Conservation (phyloP, 495 filamentous ascomycete genomes). For the Parachaetomium inaequale region DNA sequence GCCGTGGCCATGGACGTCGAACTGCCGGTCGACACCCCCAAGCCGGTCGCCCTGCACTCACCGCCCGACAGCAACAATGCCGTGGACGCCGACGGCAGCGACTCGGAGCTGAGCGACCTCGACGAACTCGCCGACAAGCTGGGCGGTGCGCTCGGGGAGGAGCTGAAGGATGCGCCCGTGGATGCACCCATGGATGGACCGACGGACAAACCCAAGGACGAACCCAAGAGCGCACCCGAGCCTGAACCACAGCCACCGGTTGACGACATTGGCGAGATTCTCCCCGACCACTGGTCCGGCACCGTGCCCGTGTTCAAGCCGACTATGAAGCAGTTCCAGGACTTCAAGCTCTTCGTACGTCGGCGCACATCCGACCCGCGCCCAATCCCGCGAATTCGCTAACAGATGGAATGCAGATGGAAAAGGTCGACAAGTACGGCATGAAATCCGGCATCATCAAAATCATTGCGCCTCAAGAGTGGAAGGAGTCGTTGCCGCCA, state of each 20-base stretch:
- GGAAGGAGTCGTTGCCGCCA: slow-evolving; percentile 72
- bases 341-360: slow-evolving; percentile 77
- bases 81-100: slow-evolving; percentile 48
- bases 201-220: background rate
- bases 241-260: slow-evolving; percentile 29
- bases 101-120: slow-evolving; percentile 56
- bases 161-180: background rate
- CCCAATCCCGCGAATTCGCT: slow-evolving; percentile 9
- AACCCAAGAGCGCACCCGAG: slow-evolving; percentile 12
- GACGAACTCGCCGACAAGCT: slow-evolving; percentile 42
- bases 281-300: slow-evolving; percentile 86
- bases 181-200: background rate
- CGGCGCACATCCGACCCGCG: background rate
- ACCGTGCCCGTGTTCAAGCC: slow-evolving; percentile 93
- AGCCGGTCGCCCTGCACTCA: slow-evolving; percentile 45
- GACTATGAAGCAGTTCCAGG: slow-evolving; percentile 89
- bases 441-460: slow-evolving; percentile 98
- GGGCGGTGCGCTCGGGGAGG: slow-evolving; percentile 8
- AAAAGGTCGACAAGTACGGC: slow-evolving; percentile 85
- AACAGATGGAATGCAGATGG: slow-evolving; percentile 48
- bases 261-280: slow-evolving; percentile 63
- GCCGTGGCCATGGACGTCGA: slow-evolving; percentile 26
- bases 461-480: slow-evolving; percentile 90
- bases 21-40: slow-evolving; percentile 23
- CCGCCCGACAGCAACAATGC: slow-evolving; percentile 52